A percentile compares a stretch with the other conserved stretches of the same genome.
Evolutionary conservation across 441 rosid species (phyloP).

Genomic region (Populus hybrid): DNA sequence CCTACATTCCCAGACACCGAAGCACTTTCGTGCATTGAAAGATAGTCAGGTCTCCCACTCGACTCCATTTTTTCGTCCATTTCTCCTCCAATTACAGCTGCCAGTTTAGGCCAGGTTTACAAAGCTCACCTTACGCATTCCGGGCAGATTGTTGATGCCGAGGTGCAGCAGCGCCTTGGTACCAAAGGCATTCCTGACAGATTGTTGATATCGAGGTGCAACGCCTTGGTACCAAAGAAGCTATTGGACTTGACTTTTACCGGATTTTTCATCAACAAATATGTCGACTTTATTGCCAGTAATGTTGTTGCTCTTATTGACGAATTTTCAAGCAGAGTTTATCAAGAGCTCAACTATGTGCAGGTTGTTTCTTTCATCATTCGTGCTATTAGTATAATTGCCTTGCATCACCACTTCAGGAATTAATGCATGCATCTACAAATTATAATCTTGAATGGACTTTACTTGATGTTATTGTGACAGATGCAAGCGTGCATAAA

Average conservation of each 20-base stretch:
- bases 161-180: not conserved
- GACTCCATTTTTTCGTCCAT: constrained; percentile 67
- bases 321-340: constrained; percentile 83
- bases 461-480: not conserved
- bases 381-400: not conserved
- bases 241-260: not conserved
- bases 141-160: constrained; percentile 38
- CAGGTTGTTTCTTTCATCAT: constrained; percentile 47
- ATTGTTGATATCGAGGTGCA: not conserved
- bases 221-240: not conserved
- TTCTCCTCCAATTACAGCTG: constrained; percentile 90
- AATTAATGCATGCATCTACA: not conserved
- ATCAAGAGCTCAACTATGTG: constrained; percentile 88
- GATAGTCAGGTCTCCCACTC: constrained; percentile 63
- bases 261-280: constrained; percentile 65
- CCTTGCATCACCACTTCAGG: not conserved
- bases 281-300: constrained; percentile 61
- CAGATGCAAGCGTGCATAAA: not conserved
- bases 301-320: constrained; percentile 74
- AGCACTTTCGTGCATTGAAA: constrained; percentile 92
- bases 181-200: not conserved
- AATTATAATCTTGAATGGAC: not conserved
- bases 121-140: constrained; percentile 78
- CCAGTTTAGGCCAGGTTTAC: constrained; percentile 96
- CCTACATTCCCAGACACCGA: constrained; percentile 92